These are phyloP conservation scores for Penicillium cinerascens DNA, from an alignment of 495 filamentous ascomycete species.

Conservation along the genomic window DNA sequence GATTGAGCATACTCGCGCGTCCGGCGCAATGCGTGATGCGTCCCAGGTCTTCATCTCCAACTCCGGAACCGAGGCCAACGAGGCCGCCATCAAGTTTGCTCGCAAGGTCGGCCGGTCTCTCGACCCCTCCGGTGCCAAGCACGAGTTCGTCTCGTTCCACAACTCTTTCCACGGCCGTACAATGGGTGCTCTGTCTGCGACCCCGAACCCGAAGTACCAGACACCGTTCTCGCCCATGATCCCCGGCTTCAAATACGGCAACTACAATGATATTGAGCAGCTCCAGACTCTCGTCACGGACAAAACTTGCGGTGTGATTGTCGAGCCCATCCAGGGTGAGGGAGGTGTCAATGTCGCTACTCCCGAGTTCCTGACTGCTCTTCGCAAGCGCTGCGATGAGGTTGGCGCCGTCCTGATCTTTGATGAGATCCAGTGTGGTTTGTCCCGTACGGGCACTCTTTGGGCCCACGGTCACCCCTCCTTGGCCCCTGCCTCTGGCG, in stretches of 20 bases:
- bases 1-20: slow-evolving; percentile 68
- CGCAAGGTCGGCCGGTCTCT: slow-evolving; percentile 79
- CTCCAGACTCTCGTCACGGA: slow-evolving; percentile 71
- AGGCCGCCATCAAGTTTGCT: slow-evolving; percentile 95
- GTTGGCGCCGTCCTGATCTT: slow-evolving; percentile 88
- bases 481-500: slow-evolving; percentile 33
- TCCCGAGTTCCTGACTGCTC: slow-evolving; percentile 71
- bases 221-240: slow-evolving; percentile 92
- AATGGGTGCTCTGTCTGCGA: slow-evolving; percentile 87
- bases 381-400: slow-evolving; percentile 76
- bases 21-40: slow-evolving; percentile 77
- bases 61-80: slow-evolving; percentile 92
- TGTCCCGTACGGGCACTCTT: slow-evolving; percentile 78
- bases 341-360: slow-evolving; percentile 85
- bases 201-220: slow-evolving; percentile 98
- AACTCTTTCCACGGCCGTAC: slow-evolving; percentile 94
- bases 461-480: slow-evolving; percentile 82
- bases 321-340: slow-evolving; percentile 97
- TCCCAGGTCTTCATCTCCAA: slow-evolving; percentile 90
- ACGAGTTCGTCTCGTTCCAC: slow-evolving; percentile 83
- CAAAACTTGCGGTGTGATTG: slow-evolving; percentile 88
- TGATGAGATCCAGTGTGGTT: slow-evolving; percentile 95
- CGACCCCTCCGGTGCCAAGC: slow-evolving; percentile 68
- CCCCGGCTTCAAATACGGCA: slow-evolving; percentile 84
- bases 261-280: slow-evolving; percentile 73